Evolutionary conservation across 2,329 filamentous ascomycete genomes (phyloP), one percentile per base, ranked within the genome.

Genomic region (Aspergillus sp.): DNA sequence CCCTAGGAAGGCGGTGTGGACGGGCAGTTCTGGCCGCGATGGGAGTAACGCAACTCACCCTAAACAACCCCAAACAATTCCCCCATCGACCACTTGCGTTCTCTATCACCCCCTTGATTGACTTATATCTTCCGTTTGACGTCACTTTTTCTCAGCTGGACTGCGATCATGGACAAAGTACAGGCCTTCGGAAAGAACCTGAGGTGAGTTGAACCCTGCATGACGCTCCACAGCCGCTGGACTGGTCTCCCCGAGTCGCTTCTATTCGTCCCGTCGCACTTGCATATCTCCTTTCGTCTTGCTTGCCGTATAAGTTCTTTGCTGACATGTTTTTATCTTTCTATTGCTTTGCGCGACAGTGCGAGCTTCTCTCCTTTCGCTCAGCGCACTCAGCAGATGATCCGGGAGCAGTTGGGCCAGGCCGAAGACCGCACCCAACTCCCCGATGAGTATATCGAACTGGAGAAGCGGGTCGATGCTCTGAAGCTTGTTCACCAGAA

Each of bases 401-500:
- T 96, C 72, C 97, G 96, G 81, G 94, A 99, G 78, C 92, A 97
- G 78, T 84, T 97, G 57, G 94, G 94, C 47, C 90, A 95, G 76
- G 90, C 86, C 57, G 92, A 96, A 61, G 94, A 97, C 75, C 97
- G 94, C 91, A 99, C 94, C 59, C 88, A 97, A 78, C 89, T 99
- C 41, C 94, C 94, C 43, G 88, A 92, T 63, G 94, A 97, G 76
- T 99, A 99, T 76, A 89, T 97, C 71, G 92, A 97, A 76, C 88
- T 99, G 57, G 94, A 99, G 84, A 97, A 97, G 84, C 88, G 93
- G 62, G 91, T 97, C 67, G 94, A 99, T 84, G 94, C 94, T 54
- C 81, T 99, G 71, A 97, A 96, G 81, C 86, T 89, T 70, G 94
- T 96, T 55, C 94, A 99, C 76, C 91, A 96, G 78, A 96, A 96